Evolutionary conservation across 192 early-diverging fungal species (phyloP), one percentile per base, ranked within the genome.

Genomic region (Entomortierella chlamydospora): DNA sequence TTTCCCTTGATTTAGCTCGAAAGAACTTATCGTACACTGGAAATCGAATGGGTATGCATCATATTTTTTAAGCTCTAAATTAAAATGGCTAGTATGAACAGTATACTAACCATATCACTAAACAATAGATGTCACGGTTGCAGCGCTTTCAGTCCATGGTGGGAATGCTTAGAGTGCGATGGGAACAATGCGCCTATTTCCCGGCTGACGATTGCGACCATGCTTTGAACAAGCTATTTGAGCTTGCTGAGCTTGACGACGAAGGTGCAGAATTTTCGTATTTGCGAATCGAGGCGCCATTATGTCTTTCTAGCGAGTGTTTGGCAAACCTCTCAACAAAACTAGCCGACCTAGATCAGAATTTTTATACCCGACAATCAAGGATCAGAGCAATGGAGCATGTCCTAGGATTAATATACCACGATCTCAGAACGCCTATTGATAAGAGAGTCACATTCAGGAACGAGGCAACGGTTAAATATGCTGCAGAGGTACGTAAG

Each of bases 241-340:
- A 65, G 12, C 56, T 61, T 9, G 68, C 76, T 9, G 67, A 78
- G n/a, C 26, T 28, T 0, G 56, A 60, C 8, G 62, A 51, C 17
- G 29, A 62, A 10, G 13, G 49, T 8, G 39, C 55, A 23, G 67
- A 66, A 6, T 18, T 61, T 31, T 77, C 78, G 20, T 47, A 42
- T 42, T 25, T 54, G 12, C 55, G 55, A 22, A 63, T 86, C 20
- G 81, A 83, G 31, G 57, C 69, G 2, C 84, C 83, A 12, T 50
- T 87, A 23, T 83, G 70, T 39, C 62, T 87, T 22, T 73, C 74
- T n/a, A 61, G 70, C n/a, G 66, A 76, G 10, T 80, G 81, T 57
- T 71, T 87, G 12, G 63, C 64, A 20, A 56, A 57, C 31, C 62
- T 87, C 6, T 62, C 70, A 13, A 41, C 30, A 20, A 85, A 85